Conservation (phyloP, 768 basidiomycete genomes). For the Phallus indusiatus region DNA sequence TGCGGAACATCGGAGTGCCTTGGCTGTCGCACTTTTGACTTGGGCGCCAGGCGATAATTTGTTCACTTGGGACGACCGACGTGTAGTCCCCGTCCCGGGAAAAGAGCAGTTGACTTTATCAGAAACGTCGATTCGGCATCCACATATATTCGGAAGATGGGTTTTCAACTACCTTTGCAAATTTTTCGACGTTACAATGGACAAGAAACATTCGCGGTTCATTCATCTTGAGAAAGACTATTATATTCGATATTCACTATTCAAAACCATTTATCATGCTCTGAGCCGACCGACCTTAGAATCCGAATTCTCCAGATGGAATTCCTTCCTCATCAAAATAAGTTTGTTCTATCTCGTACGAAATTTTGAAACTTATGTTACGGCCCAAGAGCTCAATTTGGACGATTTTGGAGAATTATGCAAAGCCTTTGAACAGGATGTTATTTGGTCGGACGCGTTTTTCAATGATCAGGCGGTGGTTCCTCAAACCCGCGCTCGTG, state of each 20-base stretch:
- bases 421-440: background rate
- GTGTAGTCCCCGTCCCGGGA: background rate
- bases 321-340: background rate
- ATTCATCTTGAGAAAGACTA: background rate
- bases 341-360: background rate
- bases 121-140: background rate
- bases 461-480: background rate
- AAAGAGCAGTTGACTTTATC: background rate
- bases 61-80: background rate
- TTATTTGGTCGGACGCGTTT: background rate
- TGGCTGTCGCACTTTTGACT: background rate
- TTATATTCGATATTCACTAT: background rate
- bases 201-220: background rate
- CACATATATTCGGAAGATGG: background rate
- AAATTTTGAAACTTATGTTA: background rate
- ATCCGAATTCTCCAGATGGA: background rate
- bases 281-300: background rate
- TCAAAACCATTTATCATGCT: background rate
- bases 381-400: background rate
- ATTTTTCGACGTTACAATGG: background rate
- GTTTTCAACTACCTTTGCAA: background rate
- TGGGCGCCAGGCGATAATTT: background rate
- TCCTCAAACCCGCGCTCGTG: background rate
- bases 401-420: background rate
- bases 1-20: background rate